A percentile compares a stretch with the other conserved stretches of the same genome.
phyloP scores from a whole-genome alignment of 139 green algal genomes.

The Edaphochlamys debaryana region DNA sequence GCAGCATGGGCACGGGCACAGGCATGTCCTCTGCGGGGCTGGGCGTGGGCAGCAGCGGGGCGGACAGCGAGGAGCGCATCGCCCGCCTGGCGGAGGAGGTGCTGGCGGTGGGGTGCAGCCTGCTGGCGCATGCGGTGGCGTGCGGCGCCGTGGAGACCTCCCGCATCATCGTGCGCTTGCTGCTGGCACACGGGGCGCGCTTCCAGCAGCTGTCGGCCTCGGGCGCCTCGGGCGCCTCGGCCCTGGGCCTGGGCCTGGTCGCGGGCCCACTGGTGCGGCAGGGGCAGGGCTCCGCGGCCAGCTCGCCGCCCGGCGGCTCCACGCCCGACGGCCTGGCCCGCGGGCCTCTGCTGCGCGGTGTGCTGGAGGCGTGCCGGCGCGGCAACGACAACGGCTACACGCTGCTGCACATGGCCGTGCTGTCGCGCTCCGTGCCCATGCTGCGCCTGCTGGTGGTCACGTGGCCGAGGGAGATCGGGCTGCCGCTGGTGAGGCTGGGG shows the following conservation, averaged over 20 bases:
- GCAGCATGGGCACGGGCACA: too few relatives aligned
- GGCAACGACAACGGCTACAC: slow-evolving; percentile 5
- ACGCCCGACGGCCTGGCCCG: background rate
- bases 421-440: slow-evolving; percentile 6
- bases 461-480: slow-evolving; percentile 1
- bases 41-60: background rate
- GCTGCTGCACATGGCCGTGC: slow-evolving; percentile 21
- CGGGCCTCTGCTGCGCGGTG: background rate
- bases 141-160: background rate
- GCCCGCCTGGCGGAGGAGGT: slow-evolving; percentile 7
- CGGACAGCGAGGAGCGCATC: background rate
- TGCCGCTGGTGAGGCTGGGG: too few relatives aligned
- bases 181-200: background rate
- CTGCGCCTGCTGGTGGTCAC: background rate
- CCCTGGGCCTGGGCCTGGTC: too few relatives aligned
- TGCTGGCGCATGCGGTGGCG: background rate
- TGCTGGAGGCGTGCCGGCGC: background rate
- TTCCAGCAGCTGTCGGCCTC: background rate
- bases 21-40: background rate
- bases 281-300: background rate
- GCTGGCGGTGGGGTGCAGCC: slow-evolving; percentile 5
- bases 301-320: too few relatives aligned
- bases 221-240: too few relatives aligned
- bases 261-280: background rate
- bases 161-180: background rate